Percentiles rank a stretch among this genome's conserved stretches.
Conservation (phyloP, 2,329 filamentous ascomycete genomes). For the Botryosphaeria agaves region DNA sequence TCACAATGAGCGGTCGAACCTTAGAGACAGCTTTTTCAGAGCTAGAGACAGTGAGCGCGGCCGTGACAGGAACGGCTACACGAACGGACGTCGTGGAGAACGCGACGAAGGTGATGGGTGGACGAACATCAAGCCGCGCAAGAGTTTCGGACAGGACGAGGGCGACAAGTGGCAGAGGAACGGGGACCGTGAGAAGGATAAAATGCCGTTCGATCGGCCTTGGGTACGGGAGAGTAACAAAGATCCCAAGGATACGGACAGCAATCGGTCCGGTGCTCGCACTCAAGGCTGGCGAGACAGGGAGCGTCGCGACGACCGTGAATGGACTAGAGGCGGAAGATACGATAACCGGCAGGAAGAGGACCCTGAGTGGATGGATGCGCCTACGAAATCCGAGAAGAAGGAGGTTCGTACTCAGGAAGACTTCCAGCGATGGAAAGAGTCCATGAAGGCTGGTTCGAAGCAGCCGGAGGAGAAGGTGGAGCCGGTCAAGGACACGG, state of each 20-base stretch:
- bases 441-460: conserved; percentile 61
- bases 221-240: conserved; percentile 49
- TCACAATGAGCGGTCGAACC: conserved; percentile 7
- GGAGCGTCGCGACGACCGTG: conserved; percentile 29
- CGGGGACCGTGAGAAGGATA: conserved; percentile 32
- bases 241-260: conserved; percentile 17
- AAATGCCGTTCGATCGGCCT: conserved; percentile 51
- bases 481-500: conserved; percentile 14
- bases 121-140: conserved; percentile 57
- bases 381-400: conserved; percentile 48
- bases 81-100: conserved; percentile 22
- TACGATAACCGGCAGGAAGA: conserved; percentile 44
- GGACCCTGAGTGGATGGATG: conserved; percentile 84
- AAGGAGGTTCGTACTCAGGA: conserved; percentile 63
- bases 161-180: conserved; percentile 51
- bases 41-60: conserved; percentile 23
- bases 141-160: conserved; percentile 55
- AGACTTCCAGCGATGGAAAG: conserved; percentile 91
- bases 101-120: conserved; percentile 49
- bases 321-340: conserved; percentile 35
- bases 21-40: conserved; percentile 21
- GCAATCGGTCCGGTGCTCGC: not conserved
- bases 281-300: conserved; percentile 41
- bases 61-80: conserved; percentile 14
- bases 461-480: conserved; percentile 24